Evolutionary conservation across 495 filamentous ascomycete species (phyloP).

Genomic region (Arthonia radiata): DNA sequence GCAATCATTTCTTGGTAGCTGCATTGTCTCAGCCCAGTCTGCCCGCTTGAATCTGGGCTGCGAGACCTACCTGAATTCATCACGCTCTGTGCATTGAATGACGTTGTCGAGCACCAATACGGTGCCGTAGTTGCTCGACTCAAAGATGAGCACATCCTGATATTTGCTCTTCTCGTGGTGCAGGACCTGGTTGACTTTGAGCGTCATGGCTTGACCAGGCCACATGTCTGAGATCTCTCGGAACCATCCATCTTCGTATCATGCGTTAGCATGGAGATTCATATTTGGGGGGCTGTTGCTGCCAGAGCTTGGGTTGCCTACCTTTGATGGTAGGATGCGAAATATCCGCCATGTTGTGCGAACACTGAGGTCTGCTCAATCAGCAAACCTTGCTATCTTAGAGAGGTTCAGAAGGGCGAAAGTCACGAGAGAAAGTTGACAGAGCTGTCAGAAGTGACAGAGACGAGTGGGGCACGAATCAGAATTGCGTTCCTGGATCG

Average conservation of each 20-base stretch:
- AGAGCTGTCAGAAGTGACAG: too few species aligned
- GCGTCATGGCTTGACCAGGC: conserved; percentile 96
- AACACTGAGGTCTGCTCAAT: too few species aligned
- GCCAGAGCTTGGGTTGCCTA: conserved; percentile 10
- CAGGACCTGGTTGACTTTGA: conserved; percentile 89
- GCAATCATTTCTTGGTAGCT: conserved; percentile 99
- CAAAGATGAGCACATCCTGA: conserved; percentile 95
- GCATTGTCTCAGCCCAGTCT: too few species aligned
- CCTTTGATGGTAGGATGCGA: conserved; percentile 36
- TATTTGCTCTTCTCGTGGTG: conserved; percentile 99
- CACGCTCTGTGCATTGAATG: conserved; percentile 92
- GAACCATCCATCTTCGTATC: conserved; percentile 84
- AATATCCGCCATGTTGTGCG: conserved; percentile 30
- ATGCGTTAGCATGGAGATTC: conserved; percentile 1
- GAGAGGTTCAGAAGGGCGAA: too few species aligned
- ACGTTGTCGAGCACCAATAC: conserved; percentile 98
- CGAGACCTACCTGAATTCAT: conserved; percentile 64
- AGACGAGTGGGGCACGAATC: too few species aligned
- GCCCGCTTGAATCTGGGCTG: conserved; percentile 21
- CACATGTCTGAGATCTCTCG: conserved; percentile 94
- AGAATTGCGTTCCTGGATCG: too few species aligned
- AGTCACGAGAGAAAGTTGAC: too few species aligned
- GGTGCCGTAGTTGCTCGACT: conserved; percentile 86
- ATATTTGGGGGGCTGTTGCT: not conserved
- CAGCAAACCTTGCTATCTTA: too few species aligned